phyloP scores from a whole-genome alignment of 1,284 basidiomycete genomes.

The Inonotus hispidus region DNA sequence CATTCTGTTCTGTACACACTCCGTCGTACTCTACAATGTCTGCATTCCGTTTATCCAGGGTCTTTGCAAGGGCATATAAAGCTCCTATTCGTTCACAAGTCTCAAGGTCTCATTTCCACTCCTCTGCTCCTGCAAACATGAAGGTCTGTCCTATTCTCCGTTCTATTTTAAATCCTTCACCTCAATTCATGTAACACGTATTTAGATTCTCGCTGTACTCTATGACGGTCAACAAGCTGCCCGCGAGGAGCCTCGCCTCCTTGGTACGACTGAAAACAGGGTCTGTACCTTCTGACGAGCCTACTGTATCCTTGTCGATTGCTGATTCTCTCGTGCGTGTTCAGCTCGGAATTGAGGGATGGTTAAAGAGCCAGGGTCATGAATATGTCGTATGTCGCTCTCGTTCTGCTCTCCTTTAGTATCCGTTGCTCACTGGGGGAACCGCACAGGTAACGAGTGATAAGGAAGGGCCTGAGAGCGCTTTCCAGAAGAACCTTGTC shows the following conservation, averaged over 20 bases:
- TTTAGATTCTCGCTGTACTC: slow-evolving; percentile 76
- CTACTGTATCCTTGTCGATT: not conserved
- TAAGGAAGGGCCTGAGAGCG: slow-evolving; percentile 85
- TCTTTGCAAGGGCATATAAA: slow-evolving; percentile 17
- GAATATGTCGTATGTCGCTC: slow-evolving; percentile 55
- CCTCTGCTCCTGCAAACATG: slow-evolving; percentile 21
- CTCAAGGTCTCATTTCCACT: slow-evolving; percentile 17
- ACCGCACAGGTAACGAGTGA: slow-evolving; percentile 63
- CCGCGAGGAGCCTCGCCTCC: slow-evolving; percentile 73
- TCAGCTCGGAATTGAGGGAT: slow-evolving; percentile 68
- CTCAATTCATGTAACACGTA: not conserved
- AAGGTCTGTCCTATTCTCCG: slow-evolving; percentile 21
- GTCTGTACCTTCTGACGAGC: slow-evolving; percentile 30
- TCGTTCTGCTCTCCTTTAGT: not conserved
- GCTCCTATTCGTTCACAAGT: slow-evolving; percentile 12
- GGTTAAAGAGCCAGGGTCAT: slow-evolving; percentile 74
- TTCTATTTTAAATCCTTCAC: too few relatives aligned
- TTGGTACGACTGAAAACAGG: slow-evolving; percentile 89
- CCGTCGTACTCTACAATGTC: slow-evolving; percentile 16
- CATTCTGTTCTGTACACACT: too few relatives aligned
- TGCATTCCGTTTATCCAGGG: slow-evolving; percentile 14
- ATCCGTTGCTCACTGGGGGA: not conserved
- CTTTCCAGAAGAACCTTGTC: slow-evolving; percentile 83
- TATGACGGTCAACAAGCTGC: slow-evolving; percentile 75
- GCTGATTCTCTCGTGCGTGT: not conserved